phyloP scores from a whole-genome alignment of 2,329 filamentous ascomycete species.

The Colletotrichum musicola region DNA sequence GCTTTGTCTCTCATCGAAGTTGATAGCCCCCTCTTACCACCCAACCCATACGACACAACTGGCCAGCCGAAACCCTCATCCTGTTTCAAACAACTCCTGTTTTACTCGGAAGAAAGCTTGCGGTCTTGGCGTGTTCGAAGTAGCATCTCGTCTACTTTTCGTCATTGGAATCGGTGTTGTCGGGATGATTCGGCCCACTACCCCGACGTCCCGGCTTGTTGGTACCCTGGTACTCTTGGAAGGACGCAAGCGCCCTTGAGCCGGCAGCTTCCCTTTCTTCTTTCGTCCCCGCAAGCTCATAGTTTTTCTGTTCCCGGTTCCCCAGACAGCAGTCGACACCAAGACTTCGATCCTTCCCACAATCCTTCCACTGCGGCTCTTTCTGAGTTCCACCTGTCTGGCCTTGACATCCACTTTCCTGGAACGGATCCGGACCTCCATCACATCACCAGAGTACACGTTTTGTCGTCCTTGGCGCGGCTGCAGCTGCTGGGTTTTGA shows the following conservation, averaged over 20 bases:
- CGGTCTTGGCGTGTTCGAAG: neutral
- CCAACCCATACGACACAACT: neutral
- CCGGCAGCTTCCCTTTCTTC: neutral
- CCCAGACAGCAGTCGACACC: neutral
- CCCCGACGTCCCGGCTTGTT: neutral
- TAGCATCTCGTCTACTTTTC: neutral
- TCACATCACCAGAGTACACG: neutral
- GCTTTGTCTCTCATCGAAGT: neutral
- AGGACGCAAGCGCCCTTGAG: neutral
- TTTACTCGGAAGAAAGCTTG: neutral
- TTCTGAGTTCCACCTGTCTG: constrained; percentile 21
- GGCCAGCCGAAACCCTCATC: neutral
- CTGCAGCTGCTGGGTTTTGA: neutral
- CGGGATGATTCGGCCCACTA: neutral
- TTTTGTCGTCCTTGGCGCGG: constrained; percentile 10
- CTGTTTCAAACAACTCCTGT: neutral
- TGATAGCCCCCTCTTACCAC: neutral
- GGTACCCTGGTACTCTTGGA: constrained; percentile 4
- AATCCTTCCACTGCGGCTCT: constrained; percentile 15
- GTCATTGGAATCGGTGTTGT: neutral
- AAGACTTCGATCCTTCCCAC: neutral
- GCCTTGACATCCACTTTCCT: neutral
- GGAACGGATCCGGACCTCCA: neutral
- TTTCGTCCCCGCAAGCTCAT: neutral
- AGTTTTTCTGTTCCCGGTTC: neutral